Base-by-base conservation (phyloP, 768 basidiomycete genomes). In the Hygrophorus russula region DNA sequence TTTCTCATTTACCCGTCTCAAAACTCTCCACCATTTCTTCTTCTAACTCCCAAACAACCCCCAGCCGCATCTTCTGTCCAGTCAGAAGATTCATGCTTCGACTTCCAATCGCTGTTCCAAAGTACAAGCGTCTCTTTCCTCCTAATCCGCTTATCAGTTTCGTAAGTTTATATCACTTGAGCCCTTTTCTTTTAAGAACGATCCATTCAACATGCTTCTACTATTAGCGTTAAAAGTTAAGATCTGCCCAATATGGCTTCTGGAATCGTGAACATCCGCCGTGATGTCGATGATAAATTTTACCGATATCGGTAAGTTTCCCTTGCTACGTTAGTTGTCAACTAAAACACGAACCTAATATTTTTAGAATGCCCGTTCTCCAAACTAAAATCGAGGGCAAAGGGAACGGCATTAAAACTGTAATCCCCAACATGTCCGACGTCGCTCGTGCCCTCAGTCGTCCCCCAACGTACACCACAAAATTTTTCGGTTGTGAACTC, bases 361-460 rank as follows among this genome's bases (percentile, higher is more conserved):
- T 19, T 13, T 15, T 10, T 35, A 93, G 90, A 51, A 99, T 99
- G 96, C 96, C 96, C 44, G 60, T 92, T 46, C 77, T 99, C 49
- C 74, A 78, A 50, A 94, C 86, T 50, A 98, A 98, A 71, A 92
- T 98, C 29, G 96, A 99, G 68, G 96, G 96, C 56, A 93, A 92
- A 64, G 96, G 96, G 48, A 99, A 99, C 61, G 96, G 96, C 56
- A 98, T 99, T 68, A 99, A 99, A 71, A 99, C 96, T 36, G 93
- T 99, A 58, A 68, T 97, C 42, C 93, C 93, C 14, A 99, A 99
- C 67, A 97, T 99, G 91, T 78, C 89, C 47, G 96, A 98, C 63
- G 84, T 99, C 51, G 90, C 94, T 38, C 83, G 90, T 50, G 92
- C 96, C 36, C 78, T 99, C 51, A 88, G 82, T 56, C 84, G 96